A percentile compares a stretch with the other conserved stretches of the same genome.
phyloP scores from a whole-genome alignment of 345 rosid species.

The Populus euphratica region DNA sequence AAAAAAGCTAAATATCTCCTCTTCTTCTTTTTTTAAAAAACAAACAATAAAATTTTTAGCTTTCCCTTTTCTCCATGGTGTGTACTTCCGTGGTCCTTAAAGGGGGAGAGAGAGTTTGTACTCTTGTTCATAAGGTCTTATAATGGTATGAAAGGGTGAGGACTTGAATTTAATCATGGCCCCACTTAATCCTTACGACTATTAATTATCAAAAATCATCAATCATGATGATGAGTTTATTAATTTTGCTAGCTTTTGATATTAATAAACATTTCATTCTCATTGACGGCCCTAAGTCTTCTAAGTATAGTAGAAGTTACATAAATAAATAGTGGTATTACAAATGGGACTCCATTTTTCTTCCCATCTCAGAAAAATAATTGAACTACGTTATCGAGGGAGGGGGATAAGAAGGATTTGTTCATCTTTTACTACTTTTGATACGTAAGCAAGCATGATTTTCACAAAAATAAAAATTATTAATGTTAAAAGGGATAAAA shows the following conservation, averaged over 20 bases:
- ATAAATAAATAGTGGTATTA: too few species aligned
- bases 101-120: background rate
- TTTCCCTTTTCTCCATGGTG: background rate
- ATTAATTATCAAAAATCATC: background rate
- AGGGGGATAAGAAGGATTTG: too few species aligned
- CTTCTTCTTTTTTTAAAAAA: background rate
- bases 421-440: too few species aligned
- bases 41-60: background rate
- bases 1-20: background rate
- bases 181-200: background rate
- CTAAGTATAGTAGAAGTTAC: background rate
- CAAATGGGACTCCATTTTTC: background rate
- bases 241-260: background rate
- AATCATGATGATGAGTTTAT: background rate
- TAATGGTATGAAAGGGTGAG: background rate
- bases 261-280: background rate
- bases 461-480: background rate
- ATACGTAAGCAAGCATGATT: background rate
- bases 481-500: too few species aligned
- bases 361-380: background rate
- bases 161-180: background rate
- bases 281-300: background rate
- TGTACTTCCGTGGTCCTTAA: background rate
- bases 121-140: background rate
- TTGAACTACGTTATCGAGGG: too few species aligned